Conservation (phyloP, 495 filamentous ascomycete genomes). For the Aspergillus conjunctus region DNA sequence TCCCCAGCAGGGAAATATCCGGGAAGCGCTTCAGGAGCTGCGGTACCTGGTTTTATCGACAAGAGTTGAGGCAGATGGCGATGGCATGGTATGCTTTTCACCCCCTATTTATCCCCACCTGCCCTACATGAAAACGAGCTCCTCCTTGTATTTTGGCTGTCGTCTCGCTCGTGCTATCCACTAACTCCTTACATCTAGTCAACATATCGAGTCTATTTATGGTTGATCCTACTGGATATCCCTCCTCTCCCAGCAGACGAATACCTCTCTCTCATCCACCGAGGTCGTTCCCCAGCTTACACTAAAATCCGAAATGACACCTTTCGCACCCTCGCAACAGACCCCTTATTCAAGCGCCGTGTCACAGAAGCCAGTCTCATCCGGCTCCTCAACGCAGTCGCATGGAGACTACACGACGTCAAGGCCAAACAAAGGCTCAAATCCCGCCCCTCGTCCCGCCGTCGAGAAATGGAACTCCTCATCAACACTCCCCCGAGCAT, state of each 20-base stretch:
- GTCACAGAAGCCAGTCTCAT: slow-evolving; percentile 96
- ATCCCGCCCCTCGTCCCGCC: slow-evolving; percentile 41
- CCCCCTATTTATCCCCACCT: slow-evolving; percentile 18
- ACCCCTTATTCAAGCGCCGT: slow-evolving; percentile 91
- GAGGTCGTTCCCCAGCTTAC: slow-evolving; percentile 90
- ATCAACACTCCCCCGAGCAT: slow-evolving; percentile 49
- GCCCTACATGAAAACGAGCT: background rate
- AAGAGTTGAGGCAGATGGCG: slow-evolving; percentile 76
- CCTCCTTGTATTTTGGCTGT: slow-evolving; percentile 17
- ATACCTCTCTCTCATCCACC: slow-evolving; percentile 88
- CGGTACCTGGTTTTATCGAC: slow-evolving; percentile 76
- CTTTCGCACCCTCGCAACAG: slow-evolving; percentile 92
- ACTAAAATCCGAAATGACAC: slow-evolving; percentile 98
- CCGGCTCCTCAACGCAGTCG: slow-evolving; percentile 92
- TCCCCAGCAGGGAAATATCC: slow-evolving; percentile 66
- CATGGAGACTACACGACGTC: slow-evolving; percentile 88
- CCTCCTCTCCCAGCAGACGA: slow-evolving; percentile 79
- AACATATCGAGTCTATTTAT: slow-evolving; percentile 90
- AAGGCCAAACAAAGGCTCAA: slow-evolving; percentile 47
- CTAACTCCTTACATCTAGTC: slow-evolving; percentile 58
- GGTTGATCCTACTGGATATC: slow-evolving; percentile 87
- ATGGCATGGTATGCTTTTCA: slow-evolving; percentile 74
- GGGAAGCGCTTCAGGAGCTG: slow-evolving; percentile 68
- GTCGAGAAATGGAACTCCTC: slow-evolving; percentile 42
- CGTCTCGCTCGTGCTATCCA: slow-evolving; percentile 1